phyloP scores from a whole-genome alignment of 176 grass and related monocot species.

The Melocanna baccifera region DNA sequence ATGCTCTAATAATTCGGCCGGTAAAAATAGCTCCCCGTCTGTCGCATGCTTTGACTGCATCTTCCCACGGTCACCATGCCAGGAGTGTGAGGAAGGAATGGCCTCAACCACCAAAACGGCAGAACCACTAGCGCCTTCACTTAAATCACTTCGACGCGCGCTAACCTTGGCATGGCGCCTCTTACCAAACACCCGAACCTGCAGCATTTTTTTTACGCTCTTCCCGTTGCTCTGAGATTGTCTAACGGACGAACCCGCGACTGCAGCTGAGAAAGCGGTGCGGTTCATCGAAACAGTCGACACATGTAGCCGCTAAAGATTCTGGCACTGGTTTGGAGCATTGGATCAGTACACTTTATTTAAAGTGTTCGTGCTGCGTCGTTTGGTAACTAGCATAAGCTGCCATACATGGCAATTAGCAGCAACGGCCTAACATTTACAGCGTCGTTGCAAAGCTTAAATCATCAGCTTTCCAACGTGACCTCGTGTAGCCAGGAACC shows the following conservation, averaged over 20 bases:
- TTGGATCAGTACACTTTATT: conserved; percentile 18
- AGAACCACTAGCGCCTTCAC: not conserved
- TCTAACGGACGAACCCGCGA: not conserved
- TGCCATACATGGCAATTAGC: not conserved
- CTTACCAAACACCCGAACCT: not conserved
- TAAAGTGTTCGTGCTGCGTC: not conserved
- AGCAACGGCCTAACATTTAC: conserved; percentile 24
- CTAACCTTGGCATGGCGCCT: not conserved
- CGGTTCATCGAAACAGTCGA: not conserved
- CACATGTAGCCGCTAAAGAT: not conserved
- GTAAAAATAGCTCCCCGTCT: not conserved
- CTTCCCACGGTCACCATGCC: conserved; percentile 11
- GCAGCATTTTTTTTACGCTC: not conserved
- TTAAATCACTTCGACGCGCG: not conserved
- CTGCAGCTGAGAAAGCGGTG: not conserved
- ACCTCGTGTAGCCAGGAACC: not conserved
- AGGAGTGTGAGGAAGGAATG: conserved; percentile 40
- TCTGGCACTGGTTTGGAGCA: not conserved
- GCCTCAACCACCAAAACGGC: conserved; percentile 24
- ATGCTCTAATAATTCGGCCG: not conserved
- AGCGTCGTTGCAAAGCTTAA: conserved; percentile 14
- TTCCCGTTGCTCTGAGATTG: not conserved
- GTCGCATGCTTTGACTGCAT: not conserved
- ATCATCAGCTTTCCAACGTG: not conserved
- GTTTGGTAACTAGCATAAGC: not conserved